These are phyloP conservation scores for Ceratocystiopsis minuta DNA, from an alignment of 2,329 filamentous ascomycete genomes.

Conservation along the genomic window DNA sequence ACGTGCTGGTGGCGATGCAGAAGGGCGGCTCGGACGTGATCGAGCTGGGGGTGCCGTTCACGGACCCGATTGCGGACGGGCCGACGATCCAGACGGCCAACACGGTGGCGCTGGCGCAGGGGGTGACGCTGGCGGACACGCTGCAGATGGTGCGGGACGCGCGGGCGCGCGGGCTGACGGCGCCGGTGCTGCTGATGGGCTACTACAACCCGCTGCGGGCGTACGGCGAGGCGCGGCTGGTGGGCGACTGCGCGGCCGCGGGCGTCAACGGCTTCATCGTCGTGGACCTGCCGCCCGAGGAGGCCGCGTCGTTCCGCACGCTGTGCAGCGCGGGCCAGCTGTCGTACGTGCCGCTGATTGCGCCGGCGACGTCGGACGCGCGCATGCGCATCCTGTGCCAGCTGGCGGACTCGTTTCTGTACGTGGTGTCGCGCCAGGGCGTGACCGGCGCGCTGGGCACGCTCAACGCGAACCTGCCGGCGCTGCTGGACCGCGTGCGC, in stretches of 20 bases:
- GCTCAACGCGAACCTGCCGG: constrained; percentile 64
- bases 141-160: constrained; percentile 73
- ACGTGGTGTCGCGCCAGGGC: constrained; percentile 93
- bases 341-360: constrained; percentile 93
- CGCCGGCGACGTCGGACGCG: constrained; percentile 76
- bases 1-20: constrained; percentile 77
- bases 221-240: constrained; percentile 81
- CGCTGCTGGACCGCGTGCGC: constrained; percentile 71
- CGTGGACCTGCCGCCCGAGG: constrained; percentile 87
- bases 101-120: constrained; percentile 75
- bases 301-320: constrained; percentile 80
- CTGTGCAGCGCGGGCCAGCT: constrained; percentile 65
- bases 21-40: constrained; percentile 88
- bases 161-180: constrained; percentile 55
- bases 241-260: constrained; percentile 66
- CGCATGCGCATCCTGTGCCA: constrained; percentile 93
- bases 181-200: constrained; percentile 86
- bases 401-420: constrained; percentile 97
- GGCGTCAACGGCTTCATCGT: constrained; percentile 95
- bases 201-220: constrained; percentile 95
- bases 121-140: constrained; percentile 63
- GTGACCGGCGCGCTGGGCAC: constrained; percentile 81
- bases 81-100: constrained; percentile 94
- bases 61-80: constrained; percentile 93
- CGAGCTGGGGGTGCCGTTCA: constrained; percentile 91